Conservation (phyloP, 2,329 filamentous ascomycete genomes). For the Diaporthe sp. region DNA sequence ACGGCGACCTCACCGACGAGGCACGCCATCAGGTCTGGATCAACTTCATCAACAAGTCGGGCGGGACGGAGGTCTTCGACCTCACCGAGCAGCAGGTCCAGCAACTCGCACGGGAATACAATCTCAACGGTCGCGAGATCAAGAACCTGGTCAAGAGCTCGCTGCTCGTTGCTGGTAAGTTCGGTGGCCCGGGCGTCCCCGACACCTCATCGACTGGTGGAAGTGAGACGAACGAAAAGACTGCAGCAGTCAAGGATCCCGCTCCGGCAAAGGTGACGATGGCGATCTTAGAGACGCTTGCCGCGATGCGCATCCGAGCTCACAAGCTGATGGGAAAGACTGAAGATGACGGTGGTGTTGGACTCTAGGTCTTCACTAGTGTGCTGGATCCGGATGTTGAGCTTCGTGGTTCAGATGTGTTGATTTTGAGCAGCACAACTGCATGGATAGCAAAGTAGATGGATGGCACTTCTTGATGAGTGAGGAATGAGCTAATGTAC, state of each 20-base stretch:
- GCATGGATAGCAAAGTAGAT: not conserved
- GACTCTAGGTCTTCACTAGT: not conserved
- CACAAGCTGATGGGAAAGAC: constrained; percentile 19
- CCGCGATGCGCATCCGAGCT: constrained; percentile 8
- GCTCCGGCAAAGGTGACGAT: constrained; percentile 10
- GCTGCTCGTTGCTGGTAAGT: constrained; percentile 12
- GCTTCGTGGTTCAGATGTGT: not conserved
- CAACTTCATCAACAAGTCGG: constrained; percentile 50
- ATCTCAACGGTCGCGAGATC: constrained; percentile 65
- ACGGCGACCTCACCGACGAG: constrained; percentile 47
- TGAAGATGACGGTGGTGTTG: too few relatives aligned
- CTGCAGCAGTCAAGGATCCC: not conserved
- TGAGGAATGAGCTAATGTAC: not conserved
- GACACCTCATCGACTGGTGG: too few relatives aligned
- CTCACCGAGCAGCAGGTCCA: constrained; percentile 49
- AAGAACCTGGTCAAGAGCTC: constrained; percentile 61
- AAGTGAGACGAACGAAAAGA: not conserved
- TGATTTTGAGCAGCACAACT: not conserved
- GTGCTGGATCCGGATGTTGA: not conserved
- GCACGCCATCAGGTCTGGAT: constrained; percentile 53
- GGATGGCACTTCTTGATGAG: not conserved
- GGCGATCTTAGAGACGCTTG: not conserved
- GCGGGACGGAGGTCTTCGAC: constrained; percentile 48
- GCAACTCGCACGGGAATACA: constrained; percentile 52
- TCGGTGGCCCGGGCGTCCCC: not conserved